These are phyloP conservation scores for Butyriboletus pseudospeciosus DNA, from an alignment of 1,284 basidiomycete genomes.

Conservation along the genomic window DNA sequence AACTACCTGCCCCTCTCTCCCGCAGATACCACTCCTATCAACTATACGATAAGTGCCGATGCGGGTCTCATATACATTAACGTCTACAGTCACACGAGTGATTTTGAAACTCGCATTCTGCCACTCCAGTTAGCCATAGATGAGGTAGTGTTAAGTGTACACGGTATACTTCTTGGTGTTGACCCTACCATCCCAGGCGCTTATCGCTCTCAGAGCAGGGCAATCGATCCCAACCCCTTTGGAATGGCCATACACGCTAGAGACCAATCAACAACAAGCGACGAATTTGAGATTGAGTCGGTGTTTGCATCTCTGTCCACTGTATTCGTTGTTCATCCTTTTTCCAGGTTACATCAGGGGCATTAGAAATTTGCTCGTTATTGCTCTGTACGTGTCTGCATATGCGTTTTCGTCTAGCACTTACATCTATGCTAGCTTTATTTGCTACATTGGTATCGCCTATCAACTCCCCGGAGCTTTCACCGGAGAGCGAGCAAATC, in stretches of 20 bases:
- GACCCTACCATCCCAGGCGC: constrained; percentile 41
- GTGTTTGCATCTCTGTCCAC: constrained; percentile 18
- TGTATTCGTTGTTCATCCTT: constrained; percentile 3
- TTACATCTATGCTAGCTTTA: constrained; percentile 41
- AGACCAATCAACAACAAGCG: constrained; percentile 60
- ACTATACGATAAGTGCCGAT: constrained; percentile 71
- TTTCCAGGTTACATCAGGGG: constrained; percentile 57
- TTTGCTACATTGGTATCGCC: constrained; percentile 63
- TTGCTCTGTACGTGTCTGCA: constrained; percentile 48
- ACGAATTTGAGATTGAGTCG: constrained; percentile 54
- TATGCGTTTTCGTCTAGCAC: not conserved
- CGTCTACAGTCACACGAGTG: constrained; percentile 60
- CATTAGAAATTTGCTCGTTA: constrained; percentile 55
- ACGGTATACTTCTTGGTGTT: not conserved
- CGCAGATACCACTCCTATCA: constrained; percentile 41
- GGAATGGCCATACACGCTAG: constrained; percentile 68
- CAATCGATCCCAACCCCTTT: constrained; percentile 48
- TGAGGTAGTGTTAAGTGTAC: constrained; percentile 40
- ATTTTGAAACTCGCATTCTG: constrained; percentile 63
- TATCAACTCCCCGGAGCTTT: constrained; percentile 71
- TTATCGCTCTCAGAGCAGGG: constrained; percentile 63
- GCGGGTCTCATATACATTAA: constrained; percentile 61
- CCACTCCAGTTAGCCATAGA: constrained; percentile 79
- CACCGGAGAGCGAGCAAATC: constrained; percentile 55
- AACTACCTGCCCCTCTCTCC: constrained; percentile 48